A percentile compares a stretch with the other conserved stretches of the same genome.
These are phyloP conservation scores for Bipolaris victoriae DNA, from an alignment of 2,329 filamentous ascomycete species.

Conservation along the genomic window DNA sequence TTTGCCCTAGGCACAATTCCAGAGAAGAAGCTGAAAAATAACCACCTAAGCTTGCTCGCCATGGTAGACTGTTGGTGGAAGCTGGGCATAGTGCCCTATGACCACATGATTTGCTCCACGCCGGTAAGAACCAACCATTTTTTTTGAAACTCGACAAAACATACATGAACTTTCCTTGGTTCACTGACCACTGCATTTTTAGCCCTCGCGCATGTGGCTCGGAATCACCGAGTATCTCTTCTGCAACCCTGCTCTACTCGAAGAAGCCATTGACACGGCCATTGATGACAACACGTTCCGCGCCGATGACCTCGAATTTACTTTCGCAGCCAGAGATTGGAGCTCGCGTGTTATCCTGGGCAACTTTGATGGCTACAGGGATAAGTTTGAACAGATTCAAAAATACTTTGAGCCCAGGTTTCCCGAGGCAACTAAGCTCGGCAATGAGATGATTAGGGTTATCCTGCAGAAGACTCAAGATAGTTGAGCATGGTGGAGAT, in stretches of 20 bases:
- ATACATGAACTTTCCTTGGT: not conserved
- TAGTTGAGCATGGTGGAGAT: not conserved
- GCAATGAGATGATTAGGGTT: constrained; percentile 96
- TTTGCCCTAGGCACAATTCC: constrained; percentile 80
- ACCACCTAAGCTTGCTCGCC: constrained; percentile 88
- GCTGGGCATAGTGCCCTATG: constrained; percentile 91
- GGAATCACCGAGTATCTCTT: constrained; percentile 98
- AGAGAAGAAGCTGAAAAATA: constrained; percentile 78
- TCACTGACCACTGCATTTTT: not conserved
- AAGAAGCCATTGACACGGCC: constrained; percentile 83
- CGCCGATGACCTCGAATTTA: constrained; percentile 96
- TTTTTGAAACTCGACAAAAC: too few species aligned
- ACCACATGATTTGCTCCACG: constrained; percentile 99
- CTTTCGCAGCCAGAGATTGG: constrained; percentile 95
- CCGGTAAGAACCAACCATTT: constrained; percentile 60
- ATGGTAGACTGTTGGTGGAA: constrained; percentile 99
- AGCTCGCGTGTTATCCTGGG: constrained; percentile 90
- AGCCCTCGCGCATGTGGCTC: constrained; percentile 92
- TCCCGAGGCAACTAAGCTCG: constrained; percentile 81
- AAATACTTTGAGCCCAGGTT: constrained; percentile 91
- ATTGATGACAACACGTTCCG: constrained; percentile 90
- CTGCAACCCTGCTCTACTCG: constrained; percentile 77
- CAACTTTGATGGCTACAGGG: constrained; percentile 90
- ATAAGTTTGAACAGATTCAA: constrained; percentile 90
- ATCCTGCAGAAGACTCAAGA: constrained; percentile 77